phyloP scores from a whole-genome alignment of 2,329 filamentous ascomycete species.

The Chrysosporium queenslandicum region DNA sequence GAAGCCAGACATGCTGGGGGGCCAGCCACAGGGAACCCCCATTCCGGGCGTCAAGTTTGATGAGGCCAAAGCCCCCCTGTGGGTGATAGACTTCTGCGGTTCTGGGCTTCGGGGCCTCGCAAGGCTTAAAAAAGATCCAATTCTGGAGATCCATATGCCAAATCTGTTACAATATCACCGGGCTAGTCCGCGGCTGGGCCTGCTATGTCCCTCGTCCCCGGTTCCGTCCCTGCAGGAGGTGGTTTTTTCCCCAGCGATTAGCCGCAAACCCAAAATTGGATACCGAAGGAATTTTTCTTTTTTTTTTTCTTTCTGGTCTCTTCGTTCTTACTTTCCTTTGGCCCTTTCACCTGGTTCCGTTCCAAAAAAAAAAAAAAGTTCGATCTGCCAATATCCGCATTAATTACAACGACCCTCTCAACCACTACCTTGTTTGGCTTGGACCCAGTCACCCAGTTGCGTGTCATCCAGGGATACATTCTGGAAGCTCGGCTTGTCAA shows the following conservation, averaged over 20 bases:
- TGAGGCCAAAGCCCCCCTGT: neutral
- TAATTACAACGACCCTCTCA: neutral
- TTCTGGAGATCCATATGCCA: neutral
- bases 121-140: neutral
- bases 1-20: neutral
- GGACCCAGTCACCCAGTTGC: conserved; percentile 1
- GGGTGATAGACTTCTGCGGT: neutral
- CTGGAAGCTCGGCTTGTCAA: conserved; percentile 10
- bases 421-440: conserved; percentile 2
- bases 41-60: neutral
- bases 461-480: conserved; percentile 6
- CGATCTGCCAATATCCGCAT: neutral
- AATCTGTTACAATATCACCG: conserved; percentile 1
- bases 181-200: neutral
- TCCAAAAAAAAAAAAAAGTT: neutral
- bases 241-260: conserved; percentile 1
- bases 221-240: conserved; percentile 6
- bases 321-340: neutral
- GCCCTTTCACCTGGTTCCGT: no score
- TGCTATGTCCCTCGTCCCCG: neutral
- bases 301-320: neutral
- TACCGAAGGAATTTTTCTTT: neutral
- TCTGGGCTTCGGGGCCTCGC: neutral
- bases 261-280: conserved; percentile 1
- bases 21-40: neutral